Conservation (phyloP, 2,329 filamentous ascomycete species). For the Elsinoe necatrix region DNA sequence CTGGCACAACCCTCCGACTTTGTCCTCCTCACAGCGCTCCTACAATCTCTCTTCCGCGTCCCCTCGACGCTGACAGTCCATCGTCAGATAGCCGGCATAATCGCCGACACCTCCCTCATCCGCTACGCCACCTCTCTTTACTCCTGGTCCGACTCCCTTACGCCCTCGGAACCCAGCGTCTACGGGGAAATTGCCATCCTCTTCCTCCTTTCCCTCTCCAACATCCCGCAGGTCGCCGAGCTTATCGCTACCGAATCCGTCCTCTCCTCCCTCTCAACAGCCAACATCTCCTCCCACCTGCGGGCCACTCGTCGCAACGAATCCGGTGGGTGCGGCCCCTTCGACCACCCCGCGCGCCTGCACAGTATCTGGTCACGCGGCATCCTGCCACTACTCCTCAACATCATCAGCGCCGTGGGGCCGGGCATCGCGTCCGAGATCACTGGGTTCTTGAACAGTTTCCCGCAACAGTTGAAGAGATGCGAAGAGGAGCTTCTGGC, state of each 20-base stretch:
- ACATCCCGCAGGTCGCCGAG: conserved; percentile 72
- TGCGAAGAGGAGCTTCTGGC: conserved; percentile 65
- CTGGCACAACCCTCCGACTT: conserved; percentile 61
- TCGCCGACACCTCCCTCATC: conserved; percentile 57
- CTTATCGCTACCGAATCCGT: conserved; percentile 82
- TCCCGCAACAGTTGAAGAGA: conserved; percentile 66
- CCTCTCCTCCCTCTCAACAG: conserved; percentile 67
- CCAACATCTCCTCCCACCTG: conserved; percentile 70
- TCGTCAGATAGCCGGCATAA: conserved; percentile 38
- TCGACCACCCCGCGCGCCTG: conserved; percentile 66
- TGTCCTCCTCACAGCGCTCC: conserved; percentile 73
- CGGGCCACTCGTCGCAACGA: conserved; percentile 36
- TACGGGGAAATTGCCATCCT: conserved; percentile 88
- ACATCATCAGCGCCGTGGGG: conserved; percentile 74
- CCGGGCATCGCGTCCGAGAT: conserved; percentile 76
- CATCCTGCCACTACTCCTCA: conserved; percentile 78
- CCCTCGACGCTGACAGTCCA: conserved; percentile 62
- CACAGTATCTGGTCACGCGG: conserved; percentile 87
- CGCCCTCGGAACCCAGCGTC: conserved; percentile 67
- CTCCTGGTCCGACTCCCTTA: conserved; percentile 83
- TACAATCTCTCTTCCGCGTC: conserved; percentile 74
- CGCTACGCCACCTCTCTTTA: conserved; percentile 81
- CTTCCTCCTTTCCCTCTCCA: conserved; percentile 81
- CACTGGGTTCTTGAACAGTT: conserved; percentile 79
- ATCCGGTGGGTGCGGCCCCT: conserved; percentile 57